phyloP scores from a whole-genome alignment of 805 yeast species.

The Lachancea nothofagi region DNA sequence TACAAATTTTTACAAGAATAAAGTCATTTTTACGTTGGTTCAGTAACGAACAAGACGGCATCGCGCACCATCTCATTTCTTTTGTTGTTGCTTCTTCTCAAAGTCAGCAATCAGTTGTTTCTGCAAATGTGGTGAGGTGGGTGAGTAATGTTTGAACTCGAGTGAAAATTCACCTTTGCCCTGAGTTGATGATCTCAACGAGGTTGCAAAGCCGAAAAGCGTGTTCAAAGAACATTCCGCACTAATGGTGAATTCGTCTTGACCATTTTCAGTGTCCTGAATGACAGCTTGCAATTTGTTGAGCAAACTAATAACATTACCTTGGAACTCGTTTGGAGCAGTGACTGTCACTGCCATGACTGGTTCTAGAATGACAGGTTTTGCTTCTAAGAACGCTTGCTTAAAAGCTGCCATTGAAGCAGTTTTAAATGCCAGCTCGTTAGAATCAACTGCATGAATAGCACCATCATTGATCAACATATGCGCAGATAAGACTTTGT shows the following conservation, averaged over 20 bases:
- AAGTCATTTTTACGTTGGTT: neutral
- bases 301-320: constrained; percentile 81
- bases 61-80: constrained; percentile 24
- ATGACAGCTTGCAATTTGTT: constrained; percentile 91
- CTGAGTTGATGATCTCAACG: constrained; percentile 92
- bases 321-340: constrained; percentile 96
- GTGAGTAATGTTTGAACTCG: constrained; percentile 90
- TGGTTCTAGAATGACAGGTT: constrained; percentile 91
- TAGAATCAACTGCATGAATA: constrained; percentile 94
- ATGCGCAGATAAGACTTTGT: constrained; percentile 83
- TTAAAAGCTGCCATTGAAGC: constrained; percentile 91
- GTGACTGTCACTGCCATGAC: constrained; percentile 90
- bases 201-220: constrained; percentile 94
- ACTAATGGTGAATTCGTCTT: constrained; percentile 86
- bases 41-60: too few relatives aligned
- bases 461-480: constrained; percentile 97
- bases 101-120: constrained; percentile 82
- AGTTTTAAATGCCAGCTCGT: constrained; percentile 89
- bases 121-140: constrained; percentile 86
- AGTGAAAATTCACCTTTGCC: constrained; percentile 98
- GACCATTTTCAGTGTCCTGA: constrained; percentile 87
- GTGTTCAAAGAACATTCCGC: constrained; percentile 96
- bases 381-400: constrained; percentile 77
- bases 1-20: constrained; percentile 11
- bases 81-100: constrained; percentile 49